phyloP scores from a whole-genome alignment of 768 basidiomycete species.

The Rubroboletus satanas region DNA sequence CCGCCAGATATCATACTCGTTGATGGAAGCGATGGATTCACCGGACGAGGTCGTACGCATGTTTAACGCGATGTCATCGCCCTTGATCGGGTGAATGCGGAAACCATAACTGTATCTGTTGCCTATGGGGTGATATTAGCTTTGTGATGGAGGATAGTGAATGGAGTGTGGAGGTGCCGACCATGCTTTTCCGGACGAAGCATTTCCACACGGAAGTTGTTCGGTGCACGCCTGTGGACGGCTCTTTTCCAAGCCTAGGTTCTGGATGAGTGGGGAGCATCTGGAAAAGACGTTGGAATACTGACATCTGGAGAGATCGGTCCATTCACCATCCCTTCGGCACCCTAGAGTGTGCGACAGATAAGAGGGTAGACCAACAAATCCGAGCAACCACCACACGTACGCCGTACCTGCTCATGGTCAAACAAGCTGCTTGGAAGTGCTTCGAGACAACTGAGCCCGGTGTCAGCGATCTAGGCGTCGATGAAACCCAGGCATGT shows the following conservation, averaged over 20 bases:
- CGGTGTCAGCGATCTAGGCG: slow-evolving; percentile 4
- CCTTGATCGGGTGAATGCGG: slow-evolving; percentile 47
- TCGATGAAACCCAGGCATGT: background rate
- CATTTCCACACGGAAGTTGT: slow-evolving; percentile 54
- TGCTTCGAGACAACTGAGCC: background rate
- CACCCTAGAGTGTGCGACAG: slow-evolving; percentile 4
- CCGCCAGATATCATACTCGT: slow-evolving; percentile 72
- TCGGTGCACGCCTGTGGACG: slow-evolving; percentile 56
- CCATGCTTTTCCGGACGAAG: slow-evolving; percentile 58
- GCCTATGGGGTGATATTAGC: slow-evolving; percentile 34
- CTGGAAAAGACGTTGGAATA: background rate
- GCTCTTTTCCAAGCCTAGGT: slow-evolving; percentile 59
- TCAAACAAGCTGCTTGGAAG: background rate
- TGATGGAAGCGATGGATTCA: slow-evolving; percentile 33
- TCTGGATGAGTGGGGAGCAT: background rate
- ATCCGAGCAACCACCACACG: background rate
- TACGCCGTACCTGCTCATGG: slow-evolving; percentile 10
- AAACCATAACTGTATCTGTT: slow-evolving; percentile 58
- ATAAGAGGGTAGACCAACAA: background rate
- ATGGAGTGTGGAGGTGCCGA: slow-evolving; percentile 24
- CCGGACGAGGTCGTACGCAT: slow-evolving; percentile 30
- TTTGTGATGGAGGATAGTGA: background rate
- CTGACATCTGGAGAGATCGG: slow-evolving; percentile 28
- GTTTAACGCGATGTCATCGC: slow-evolving; percentile 29
- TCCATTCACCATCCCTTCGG: background rate